Base-by-base conservation (phyloP, 495 filamentous ascomycete species). In the Daldinia decipiens region DNA sequence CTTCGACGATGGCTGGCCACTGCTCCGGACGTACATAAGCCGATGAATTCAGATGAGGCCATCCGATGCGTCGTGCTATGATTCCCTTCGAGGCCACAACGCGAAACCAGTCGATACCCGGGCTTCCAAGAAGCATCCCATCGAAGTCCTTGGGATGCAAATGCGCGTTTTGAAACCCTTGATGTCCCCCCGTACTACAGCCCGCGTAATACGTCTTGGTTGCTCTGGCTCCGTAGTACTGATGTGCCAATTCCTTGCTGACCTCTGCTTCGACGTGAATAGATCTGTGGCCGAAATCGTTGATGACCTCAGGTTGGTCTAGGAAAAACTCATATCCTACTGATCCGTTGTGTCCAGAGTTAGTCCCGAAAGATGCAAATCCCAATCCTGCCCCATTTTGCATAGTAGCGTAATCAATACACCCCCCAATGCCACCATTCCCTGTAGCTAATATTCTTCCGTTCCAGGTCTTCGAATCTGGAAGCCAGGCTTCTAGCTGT, bases 391-490 rank as follows among this genome's bases (percentile, higher is more conserved):
- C 60, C 1, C 77, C 78, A 19, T 73, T 74, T 34, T 73, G 80
- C 77, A 84, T 82, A 26, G 83, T 83, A 26, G 76, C 73, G 67
- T 77, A 84, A 53, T 82, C 82, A 56, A 84, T 81, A 5, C 82
- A 81, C 9, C 81, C 79, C 4, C 76, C 80, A 52, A 80, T 82
- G 0, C 81, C 82, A n/a, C 82, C 79, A 68, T 82, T 82, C 3
- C 82, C 82, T 11, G 75, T 72, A 0, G 76, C 69, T 36, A 81
- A 65, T 57, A 81, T 77, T 13, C 79, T 71, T 6, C 68, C 68
- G 59, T 84, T 84, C 82, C 83, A 86, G 12, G 9, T 71, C 3
- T 68, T 27, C n/a, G 73, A 52, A 4, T 81, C 82, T 8, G 82
- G 72, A 62, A 82, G 78, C 27, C 83, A 64, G 8, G 60, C 67